These are phyloP conservation scores for Sonneratia caseolaris DNA, from an alignment of 345 rosid genomes.

Conservation along the genomic window DNA sequence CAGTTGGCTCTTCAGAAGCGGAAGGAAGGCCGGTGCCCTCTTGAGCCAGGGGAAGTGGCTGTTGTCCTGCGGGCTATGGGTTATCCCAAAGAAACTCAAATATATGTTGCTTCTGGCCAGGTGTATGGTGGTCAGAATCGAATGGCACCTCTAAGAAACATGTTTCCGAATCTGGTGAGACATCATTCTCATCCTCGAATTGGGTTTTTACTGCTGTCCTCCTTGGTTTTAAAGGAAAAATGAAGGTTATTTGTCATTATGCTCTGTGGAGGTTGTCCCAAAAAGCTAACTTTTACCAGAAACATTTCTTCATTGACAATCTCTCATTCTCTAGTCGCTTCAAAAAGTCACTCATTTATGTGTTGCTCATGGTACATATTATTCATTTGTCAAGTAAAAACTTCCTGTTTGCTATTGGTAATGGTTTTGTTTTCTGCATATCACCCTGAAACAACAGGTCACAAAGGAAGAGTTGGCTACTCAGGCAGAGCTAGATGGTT, in stretches of 20 bases:
- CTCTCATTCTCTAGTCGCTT: not conserved
- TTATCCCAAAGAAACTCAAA: conserved; percentile 96
- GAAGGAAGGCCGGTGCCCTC: conserved; percentile 99
- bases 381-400: not conserved
- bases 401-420: not conserved
- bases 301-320: not conserved
- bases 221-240: not conserved
- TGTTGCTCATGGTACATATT: too few relatives aligned
- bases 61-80: conserved; percentile 97
- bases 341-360: too few relatives aligned
- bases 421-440: too few relatives aligned
- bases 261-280: not conserved
- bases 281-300: not conserved
- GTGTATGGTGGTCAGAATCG: conserved; percentile 98
- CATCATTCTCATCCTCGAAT: not conserved
- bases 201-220: not conserved
- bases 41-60: conserved; percentile 99
- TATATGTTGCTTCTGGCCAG: conserved; percentile 98
- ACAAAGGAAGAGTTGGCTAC: conserved; percentile 95
- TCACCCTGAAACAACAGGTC: conserved; percentile 34
- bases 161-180: conserved; percentile 94
- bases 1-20: conserved; percentile 88
- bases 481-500: conserved; percentile 62
- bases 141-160: conserved; percentile 95
- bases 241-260: not conserved